A percentile compares a stretch with the other conserved stretches of the same genome.
These are phyloP conservation scores for Parathielavia appendiculata DNA, from an alignment of 495 filamentous ascomycete species.

Conservation along the genomic window DNA sequence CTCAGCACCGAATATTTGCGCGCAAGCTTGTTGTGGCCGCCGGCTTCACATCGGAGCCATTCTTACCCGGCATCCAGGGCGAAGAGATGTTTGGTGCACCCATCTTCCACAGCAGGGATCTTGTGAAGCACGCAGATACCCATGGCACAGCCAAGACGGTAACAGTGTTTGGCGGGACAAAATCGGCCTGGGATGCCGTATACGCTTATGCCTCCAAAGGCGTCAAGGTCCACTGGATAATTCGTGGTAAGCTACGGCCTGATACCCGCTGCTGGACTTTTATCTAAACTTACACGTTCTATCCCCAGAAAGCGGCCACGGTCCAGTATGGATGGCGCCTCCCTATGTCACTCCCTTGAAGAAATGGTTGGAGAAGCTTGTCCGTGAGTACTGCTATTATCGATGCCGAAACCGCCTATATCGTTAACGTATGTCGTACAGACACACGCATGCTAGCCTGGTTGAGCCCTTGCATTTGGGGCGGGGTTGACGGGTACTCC, in stretches of 20 bases:
- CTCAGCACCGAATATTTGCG: constrained; percentile 23
- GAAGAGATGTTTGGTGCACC: constrained; percentile 43
- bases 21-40: constrained; percentile 36
- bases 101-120: constrained; percentile 60
- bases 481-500: constrained; percentile 38
- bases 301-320: constrained; percentile 58
- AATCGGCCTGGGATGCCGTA: constrained; percentile 72
- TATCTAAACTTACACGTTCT: constrained; percentile 4
- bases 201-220: constrained; percentile 62
- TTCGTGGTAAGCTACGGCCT: constrained; percentile 48
- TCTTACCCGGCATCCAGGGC: constrained; percentile 36
- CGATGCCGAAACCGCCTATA: neutral
- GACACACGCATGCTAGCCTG: constrained; percentile 41
- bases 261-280: neutral
- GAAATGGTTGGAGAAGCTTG: constrained; percentile 53
- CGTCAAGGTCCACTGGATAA: constrained; percentile 69
- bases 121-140: constrained; percentile 34
- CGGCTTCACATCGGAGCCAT: constrained; percentile 37
- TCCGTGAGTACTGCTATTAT: constrained; percentile 38
- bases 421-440: constrained; percentile 12
- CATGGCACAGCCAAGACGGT: constrained; percentile 39
- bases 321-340: constrained; percentile 66
- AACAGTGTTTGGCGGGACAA: constrained; percentile 64
- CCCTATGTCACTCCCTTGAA: constrained; percentile 44
- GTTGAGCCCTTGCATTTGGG: constrained; percentile 46